Base-by-base conservation (phyloP, 148 eudicot genomes). In the Rhododendron kiyosumense region DNA sequence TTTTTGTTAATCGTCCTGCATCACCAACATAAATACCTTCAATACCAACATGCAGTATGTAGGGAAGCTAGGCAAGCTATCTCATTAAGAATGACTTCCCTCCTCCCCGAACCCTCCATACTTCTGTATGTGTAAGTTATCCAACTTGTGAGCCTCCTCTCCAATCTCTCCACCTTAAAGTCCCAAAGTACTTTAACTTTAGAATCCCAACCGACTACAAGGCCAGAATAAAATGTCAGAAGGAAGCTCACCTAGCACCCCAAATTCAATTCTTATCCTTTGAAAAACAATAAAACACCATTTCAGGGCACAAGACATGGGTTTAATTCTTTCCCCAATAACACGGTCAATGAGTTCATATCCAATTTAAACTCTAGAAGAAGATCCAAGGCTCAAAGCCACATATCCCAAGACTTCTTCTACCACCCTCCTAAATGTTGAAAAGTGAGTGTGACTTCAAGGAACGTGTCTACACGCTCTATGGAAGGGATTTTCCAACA, bases 301-400 rank as follows among this genome's bases (percentile, higher is more conserved):
- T 45, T 48, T 26, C 57, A 30, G 48, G 32, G 57, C 32, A 78
- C 28, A 48, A 46, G 28, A 32, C 32, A 45, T 18, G 34, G 38
- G 81, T 78, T 14, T 24, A 43, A 15, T 30, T 32, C 36, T 74
- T 61, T 61, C 7, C 69, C 71, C 11, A 0, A n/a, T 24, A n/a
- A 65, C 30, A n/a, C 30, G 3, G n/a, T 65, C 13, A n/a, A 65
- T 65, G n/a, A n/a, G 24, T n/a, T 34, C 51, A 38, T 4, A 77
- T 18, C 49, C 79, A 38, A 38, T 38, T 77, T 77, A 77, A 76
- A 76, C 49, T 76, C n/a, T 22, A 41, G 79, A 77, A 77, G 79
- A 77, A 38, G 51, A 77, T 77, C 80, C 80, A 41, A 77, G 80
- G 51, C 3, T 77, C 80, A 24, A 41, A 77, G 51, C 51, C 28